phyloP scores from a whole-genome alignment of 441 rosid genomes.

The Populus hybrid region DNA sequence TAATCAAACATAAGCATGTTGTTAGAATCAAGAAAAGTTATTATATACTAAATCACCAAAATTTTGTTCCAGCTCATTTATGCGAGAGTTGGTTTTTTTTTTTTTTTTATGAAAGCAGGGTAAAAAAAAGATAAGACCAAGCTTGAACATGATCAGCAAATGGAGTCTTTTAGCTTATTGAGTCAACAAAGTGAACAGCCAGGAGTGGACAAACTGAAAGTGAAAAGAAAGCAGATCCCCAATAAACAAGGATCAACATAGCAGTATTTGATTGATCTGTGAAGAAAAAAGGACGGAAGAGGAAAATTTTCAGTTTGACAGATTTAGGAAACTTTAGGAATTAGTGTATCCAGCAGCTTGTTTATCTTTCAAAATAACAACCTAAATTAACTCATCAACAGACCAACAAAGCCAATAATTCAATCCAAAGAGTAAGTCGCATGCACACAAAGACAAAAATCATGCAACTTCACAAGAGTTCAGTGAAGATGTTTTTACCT shows the following conservation, averaged over 20 bases:
- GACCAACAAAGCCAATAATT: neutral
- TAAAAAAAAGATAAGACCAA: neutral
- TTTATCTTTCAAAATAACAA: neutral
- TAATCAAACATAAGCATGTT: slow-evolving; percentile 16
- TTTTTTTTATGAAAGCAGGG: no score
- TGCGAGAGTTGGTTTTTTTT: neutral
- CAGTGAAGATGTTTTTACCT: slow-evolving; percentile 39
- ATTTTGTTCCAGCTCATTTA: neutral
- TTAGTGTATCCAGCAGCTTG: neutral
- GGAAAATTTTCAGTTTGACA: neutral
- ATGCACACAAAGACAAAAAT: neutral
- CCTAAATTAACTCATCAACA: neutral
- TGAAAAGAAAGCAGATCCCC: neutral
- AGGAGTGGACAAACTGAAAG: neutral
- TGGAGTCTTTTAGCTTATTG: neutral
- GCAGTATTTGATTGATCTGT: neutral
- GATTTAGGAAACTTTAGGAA: no score
- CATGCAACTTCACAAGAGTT: neutral
- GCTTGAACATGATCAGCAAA: neutral
- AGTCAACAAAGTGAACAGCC: neutral
- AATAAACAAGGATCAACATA: neutral
- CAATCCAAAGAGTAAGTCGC: neutral
- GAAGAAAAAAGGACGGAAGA: neutral
- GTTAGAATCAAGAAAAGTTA: neutral
- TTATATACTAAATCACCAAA: neutral